Evolutionary conservation across 176 grass and related monocot species (phyloP), one percentile per base, ranked within the genome.

Genomic region (Raddia distichophylla): DNA sequence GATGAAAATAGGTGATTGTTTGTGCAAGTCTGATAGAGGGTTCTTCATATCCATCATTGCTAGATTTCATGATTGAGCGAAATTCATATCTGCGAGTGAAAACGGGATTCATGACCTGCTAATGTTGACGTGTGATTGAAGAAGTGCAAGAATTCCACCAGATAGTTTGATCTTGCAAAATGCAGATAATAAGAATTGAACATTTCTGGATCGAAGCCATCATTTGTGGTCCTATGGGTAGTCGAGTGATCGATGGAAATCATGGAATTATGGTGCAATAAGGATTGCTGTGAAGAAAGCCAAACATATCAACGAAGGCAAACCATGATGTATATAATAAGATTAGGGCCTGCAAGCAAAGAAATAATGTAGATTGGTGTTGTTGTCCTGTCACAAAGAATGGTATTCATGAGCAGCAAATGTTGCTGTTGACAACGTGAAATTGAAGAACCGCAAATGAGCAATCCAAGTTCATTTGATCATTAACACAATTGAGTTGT

Each of bases 1-100:
- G 90, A 93, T 71, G 82, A 42, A n/a, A 77, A 59, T 37, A 43
- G 2, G 32, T 93, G 69, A 90, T 86, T 8, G 15, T 60, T 33
- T 71, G 10, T 60, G 52, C 3, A 48, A 70, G 66, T 44, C 13
- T 47, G 10, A n/a, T 17, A 6, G n/a, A 33, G 11, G 8, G 5
- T 27, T 27, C 27, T 27, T 27, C 27, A 27, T 27, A 27, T 27
- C 27, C 27, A 27, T 27, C 27, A 27, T 15, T 60, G 10, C 10
- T 50, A 81, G 16, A 14, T 57, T 65, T 43, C 18, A 49, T 77
- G 8, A 27, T 27, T 0, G 27, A 27, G 27, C 27, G 27, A 27
- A 27, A 27, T 27, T 27, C 27, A 27, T 27, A 27, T 27, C 27
- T 76, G 63, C 76, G 69, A 1, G 2, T 68, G 18, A 45, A 84